Percentiles rank a stretch among this genome's conserved stretches.
Evolutionary conservation across 352 stramenopile genomes (phyloP).

Genomic region (Phytophthora sojae): DNA sequence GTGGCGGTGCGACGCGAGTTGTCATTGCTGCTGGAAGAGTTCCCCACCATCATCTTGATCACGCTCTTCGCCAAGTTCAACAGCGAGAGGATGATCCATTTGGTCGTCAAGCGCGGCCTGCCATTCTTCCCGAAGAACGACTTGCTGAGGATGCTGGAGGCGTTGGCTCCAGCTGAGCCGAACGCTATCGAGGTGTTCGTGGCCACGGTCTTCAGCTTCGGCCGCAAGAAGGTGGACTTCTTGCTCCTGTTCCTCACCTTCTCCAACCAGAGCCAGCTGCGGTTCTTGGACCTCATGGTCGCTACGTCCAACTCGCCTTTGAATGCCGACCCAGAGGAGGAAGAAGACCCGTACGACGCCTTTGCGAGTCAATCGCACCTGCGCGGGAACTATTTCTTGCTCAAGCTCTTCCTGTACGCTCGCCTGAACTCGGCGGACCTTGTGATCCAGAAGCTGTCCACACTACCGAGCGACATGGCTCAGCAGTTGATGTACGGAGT

Average conservation of each 20-base stretch:
- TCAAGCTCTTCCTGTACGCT: constrained; percentile 60
- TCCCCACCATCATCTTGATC: constrained; percentile 59
- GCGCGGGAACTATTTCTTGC: constrained; percentile 31
- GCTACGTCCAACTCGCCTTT: constrained; percentile 26
- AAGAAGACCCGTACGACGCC: constrained; percentile 19
- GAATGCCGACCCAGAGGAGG: constrained; percentile 7
- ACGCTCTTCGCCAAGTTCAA: constrained; percentile 67
- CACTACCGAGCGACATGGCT: constrained; percentile 30
- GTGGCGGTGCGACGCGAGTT: constrained; percentile 35
- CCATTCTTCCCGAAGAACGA: constrained; percentile 52
- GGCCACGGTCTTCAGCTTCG: constrained; percentile 44
- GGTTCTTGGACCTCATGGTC: constrained; percentile 45
- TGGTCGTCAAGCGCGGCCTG: constrained; percentile 43
- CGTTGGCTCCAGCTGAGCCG: constrained; percentile 40
- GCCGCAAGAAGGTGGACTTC: constrained; percentile 40
- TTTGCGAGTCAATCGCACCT: constrained; percentile 9
- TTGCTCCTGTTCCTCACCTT: constrained; percentile 55
- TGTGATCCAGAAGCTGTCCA: constrained; percentile 58
- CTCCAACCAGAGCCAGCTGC: constrained; percentile 41
- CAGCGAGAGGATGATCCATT: constrained; percentile 45
- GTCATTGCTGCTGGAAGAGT: constrained; percentile 51
- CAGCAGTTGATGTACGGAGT: constrained; percentile 39
- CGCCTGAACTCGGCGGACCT: constrained; percentile 44
- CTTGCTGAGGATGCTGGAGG: constrained; percentile 57
- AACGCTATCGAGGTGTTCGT: constrained; percentile 53